phyloP scores from a whole-genome alignment of 495 filamentous ascomycete species.

The Aspergillus heteromorphus region DNA sequence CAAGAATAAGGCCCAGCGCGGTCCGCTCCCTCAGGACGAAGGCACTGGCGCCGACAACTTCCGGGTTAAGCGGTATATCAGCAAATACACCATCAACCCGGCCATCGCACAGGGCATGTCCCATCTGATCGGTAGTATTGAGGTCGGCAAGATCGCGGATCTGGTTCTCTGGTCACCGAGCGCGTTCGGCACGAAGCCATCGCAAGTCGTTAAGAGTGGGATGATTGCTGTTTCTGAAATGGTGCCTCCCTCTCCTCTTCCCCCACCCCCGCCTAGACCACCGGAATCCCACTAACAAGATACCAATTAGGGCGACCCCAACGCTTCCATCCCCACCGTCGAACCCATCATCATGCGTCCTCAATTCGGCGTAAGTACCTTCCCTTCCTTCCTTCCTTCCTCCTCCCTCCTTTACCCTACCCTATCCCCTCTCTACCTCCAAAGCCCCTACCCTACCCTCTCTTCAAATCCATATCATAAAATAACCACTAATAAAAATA shows the following conservation, averaged over 20 bases:
- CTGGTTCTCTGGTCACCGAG: conserved; percentile 83
- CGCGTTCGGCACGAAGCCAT: conserved; percentile 86
- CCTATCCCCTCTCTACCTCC: background rate
- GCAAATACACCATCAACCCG: conserved; percentile 97
- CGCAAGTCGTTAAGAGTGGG: conserved; percentile 80
- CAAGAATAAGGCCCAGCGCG: conserved; percentile 93
- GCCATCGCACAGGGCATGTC: conserved; percentile 90
- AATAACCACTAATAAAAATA: background rate
- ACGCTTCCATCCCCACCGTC: conserved; percentile 86
- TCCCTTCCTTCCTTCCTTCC: background rate
- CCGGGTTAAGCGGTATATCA: conserved; percentile 87
- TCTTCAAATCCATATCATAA: too few species aligned
- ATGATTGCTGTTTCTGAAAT: conserved; percentile 84
- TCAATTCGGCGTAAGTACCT: conserved; percentile 69
- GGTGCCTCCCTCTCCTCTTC: conserved; percentile 41
- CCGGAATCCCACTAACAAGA: background rate
- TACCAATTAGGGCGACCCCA: conserved; percentile 73
- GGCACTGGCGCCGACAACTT: conserved; percentile 85
- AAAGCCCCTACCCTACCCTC: too few species aligned
- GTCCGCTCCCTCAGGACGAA: conserved; percentile 68
- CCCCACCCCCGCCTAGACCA: background rate
- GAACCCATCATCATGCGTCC: conserved; percentile 81
- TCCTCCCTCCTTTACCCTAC: background rate
- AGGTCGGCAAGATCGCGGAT: conserved; percentile 89
- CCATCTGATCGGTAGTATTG: conserved; percentile 82